Base-by-base conservation (phyloP, 2,329 filamentous ascomycete species). In the Cytospora piceicola region DNA sequence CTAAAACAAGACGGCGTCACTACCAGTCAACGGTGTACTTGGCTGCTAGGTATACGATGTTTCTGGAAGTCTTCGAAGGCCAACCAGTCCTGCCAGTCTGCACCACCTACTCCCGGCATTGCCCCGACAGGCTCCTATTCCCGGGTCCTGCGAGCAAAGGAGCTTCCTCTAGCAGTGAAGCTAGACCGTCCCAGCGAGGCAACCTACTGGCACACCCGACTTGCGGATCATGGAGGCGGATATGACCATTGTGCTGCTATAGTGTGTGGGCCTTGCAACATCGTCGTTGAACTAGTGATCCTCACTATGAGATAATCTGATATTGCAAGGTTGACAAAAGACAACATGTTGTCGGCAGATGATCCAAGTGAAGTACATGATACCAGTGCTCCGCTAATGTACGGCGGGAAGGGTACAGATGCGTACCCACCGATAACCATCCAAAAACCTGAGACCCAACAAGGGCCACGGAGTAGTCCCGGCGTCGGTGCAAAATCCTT, bases 321-420 rank as follows among this genome's bases (percentile, higher is more conserved):
- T 49, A 30, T 62, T 17, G 53, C 55, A 32, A 57, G 30, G 53
- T 57, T 49, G 30, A 29, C 29, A 30, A 34, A 63, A 42, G 36
- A 51, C 39, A 36, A 22, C n/a, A 46, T 29, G 24, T 36, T 5
- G 27, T 14, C 30, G 54, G 17, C 53, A 42, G 46, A 63, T 63
- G 32, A 32, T 52, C 36, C 14, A 36, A 27, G 27, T 20, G 51
- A 57, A 57, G 53, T 57, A 30, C 46, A 55, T 29, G 17, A 57
- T 63, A 55, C 36, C 39, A 63, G 39, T 57, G 53, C 42, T 53
- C 60, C 52, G 52, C 60, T 57, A 57, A 63, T 57, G 61, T 63
- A 63, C 53, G 24, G 64, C 64, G 64, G 59, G 64, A 62, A 58
- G 64, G 22, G 46, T 62, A 65, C 46, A 65, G 53, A 64, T 61